These are phyloP conservation scores for Mariannaea elegans DNA, from an alignment of 2,329 filamentous ascomycete genomes.

Conservation along the genomic window DNA sequence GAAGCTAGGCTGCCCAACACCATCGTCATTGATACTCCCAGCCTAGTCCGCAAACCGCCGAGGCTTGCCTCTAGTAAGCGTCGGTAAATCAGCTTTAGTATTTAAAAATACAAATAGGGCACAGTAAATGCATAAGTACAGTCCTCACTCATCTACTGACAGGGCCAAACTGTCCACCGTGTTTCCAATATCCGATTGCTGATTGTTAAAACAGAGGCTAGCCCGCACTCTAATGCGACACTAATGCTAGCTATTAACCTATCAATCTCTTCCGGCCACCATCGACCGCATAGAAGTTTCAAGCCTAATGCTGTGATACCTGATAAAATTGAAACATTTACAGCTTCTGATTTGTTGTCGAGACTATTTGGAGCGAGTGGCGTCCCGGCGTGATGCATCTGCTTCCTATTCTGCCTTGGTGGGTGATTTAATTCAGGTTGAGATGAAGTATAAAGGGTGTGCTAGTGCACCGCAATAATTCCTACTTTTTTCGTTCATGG, in stretches of 20 bases:
- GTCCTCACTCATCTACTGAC: no score
- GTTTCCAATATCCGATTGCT: no score
- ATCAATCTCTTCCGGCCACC: background rate
- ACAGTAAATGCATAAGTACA: no score
- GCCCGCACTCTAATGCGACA: background rate
- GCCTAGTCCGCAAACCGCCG: no score
- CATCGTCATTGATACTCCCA: no score
- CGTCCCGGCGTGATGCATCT: background rate
- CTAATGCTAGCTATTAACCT: background rate
- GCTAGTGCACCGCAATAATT: background rate
- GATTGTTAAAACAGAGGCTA: no score
- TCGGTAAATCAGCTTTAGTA: no score
- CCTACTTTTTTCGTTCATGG: no score
- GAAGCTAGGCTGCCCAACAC: no score
- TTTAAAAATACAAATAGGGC: no score
- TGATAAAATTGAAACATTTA: background rate
- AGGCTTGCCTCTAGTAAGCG: no score
- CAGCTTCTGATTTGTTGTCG: background rate
- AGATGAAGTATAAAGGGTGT: background rate
- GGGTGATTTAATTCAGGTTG: background rate
- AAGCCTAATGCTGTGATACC: background rate
- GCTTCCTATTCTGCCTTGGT: background rate
- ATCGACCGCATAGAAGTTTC: background rate
- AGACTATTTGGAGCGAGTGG: background rate
- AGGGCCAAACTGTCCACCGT: no score